Base-by-base conservation (phyloP, 2,329 filamentous ascomycete species). In the Fusarium foetens region DNA sequence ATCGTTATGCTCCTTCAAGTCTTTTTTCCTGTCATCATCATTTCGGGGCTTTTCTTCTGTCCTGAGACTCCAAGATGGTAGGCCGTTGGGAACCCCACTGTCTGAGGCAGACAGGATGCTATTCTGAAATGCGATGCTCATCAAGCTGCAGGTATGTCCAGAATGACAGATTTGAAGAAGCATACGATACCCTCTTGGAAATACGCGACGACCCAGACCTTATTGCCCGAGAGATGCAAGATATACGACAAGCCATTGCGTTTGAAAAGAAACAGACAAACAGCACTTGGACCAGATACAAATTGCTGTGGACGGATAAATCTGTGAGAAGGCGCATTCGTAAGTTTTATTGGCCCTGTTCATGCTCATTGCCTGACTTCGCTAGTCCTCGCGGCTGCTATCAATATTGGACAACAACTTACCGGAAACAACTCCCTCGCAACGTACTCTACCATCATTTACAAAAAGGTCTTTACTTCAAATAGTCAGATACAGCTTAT, bases 1-100 rank as follows among this genome's bases (percentile, higher is more conserved):
- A 87, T 92, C 82, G 89, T 93, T 16, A 88, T 92, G 68, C 89
- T 93, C 65, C 92, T 93, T 83, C 91, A 93, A 79, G 84, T 92
- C 38, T 79, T 93, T 17, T 86, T 92, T 31, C 91, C 91, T 1
- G 64, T 86, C 41, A 76, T 92, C 62, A 90, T 93, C 77, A 81
- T 91, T 17, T 72, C 80, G 4, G 84, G 90, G 25, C 83, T 93
- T n/a, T 89, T 90, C 29, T 91, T 89, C 76, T 86, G 91, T 58
- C 90, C 90, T 17, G 91, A 92, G 78, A 88, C 87, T 6, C 91
- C 91, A 27, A 86, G 91, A 57, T 93, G 91, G 91, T 86, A 86
- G 19, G 58, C 5, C 78, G 86, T 92, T 66, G 85, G 91, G 80
- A 85, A 87, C 67, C 84, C 86, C 75, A 84, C 89, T 69, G 78